Evolutionary conservation across 352 stramenopile genomes (phyloP).

Genomic region (Pythium phragmitis): DNA sequence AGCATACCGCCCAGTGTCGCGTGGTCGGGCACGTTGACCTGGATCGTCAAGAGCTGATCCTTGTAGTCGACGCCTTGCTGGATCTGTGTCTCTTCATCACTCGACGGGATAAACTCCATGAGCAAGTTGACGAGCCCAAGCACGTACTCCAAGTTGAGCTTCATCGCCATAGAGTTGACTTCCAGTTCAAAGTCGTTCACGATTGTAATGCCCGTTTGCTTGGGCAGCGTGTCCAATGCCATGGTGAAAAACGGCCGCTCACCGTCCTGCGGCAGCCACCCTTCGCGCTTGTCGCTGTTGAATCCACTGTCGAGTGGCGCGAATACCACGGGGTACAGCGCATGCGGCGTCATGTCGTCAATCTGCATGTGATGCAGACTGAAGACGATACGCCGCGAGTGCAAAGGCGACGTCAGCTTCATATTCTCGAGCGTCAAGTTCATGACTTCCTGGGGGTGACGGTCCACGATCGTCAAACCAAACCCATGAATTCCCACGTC

Average conservation of each 20-base stretch:
- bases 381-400: conserved; percentile 51
- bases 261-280: conserved; percentile 74
- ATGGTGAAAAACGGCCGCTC: conserved; percentile 75
- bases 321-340: conserved; percentile 75
- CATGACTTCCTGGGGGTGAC: conserved; percentile 69
- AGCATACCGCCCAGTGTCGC: conserved; percentile 48
- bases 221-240: conserved; percentile 55
- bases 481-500: conserved; percentile 55
- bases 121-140: conserved; percentile 69
- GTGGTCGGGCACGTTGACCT: conserved; percentile 54
- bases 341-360: conserved; percentile 79
- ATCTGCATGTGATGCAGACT: conserved; percentile 84
- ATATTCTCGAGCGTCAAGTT: conserved; percentile 90
- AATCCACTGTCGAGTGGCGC: conserved; percentile 81
- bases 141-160: conserved; percentile 83
- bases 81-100: conserved; percentile 60
- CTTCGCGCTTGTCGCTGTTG: conserved; percentile 86
- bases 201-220: conserved; percentile 63
- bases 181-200: conserved; percentile 80
- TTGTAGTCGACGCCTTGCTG: conserved; percentile 68
- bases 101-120: conserved; percentile 69
- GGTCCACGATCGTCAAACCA: conserved; percentile 67
- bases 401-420: conserved; percentile 49
- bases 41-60: conserved; percentile 46
- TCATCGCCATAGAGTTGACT: conserved; percentile 66